These are phyloP conservation scores for Grosmannia serpens DNA, from an alignment of 2,329 filamentous ascomycete genomes.

Conservation along the genomic window DNA sequence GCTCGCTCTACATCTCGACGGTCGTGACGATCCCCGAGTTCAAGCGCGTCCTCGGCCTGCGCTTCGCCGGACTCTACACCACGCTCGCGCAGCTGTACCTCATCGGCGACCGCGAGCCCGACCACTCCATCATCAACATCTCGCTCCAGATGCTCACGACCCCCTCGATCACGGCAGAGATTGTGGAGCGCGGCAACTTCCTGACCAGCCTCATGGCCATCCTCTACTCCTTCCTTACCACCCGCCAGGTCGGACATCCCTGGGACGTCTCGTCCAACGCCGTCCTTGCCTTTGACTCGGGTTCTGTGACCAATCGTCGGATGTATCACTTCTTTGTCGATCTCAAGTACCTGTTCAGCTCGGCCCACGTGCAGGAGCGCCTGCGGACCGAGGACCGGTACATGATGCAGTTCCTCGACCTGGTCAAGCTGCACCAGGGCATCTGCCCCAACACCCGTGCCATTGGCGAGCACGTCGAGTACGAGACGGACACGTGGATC, in stretches of 20 bases:
- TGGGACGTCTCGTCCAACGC: constrained; percentile 78
- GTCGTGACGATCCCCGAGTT: constrained; percentile 93
- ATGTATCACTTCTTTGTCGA: constrained; percentile 98
- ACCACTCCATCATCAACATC: constrained; percentile 96
- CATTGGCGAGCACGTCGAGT: constrained; percentile 91
- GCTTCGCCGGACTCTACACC: constrained; percentile 93
- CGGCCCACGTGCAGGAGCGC: constrained; percentile 75
- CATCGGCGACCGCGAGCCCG: constrained; percentile 89
- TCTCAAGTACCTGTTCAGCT: constrained; percentile 80
- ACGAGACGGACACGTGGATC: constrained; percentile 97
- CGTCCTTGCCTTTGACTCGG: constrained; percentile 83
- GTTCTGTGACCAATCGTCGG: constrained; percentile 85
- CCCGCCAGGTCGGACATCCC: constrained; percentile 87
- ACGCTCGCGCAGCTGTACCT: constrained; percentile 88
- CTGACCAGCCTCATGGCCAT: constrained; percentile 92
- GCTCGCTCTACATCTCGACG: constrained; percentile 90
- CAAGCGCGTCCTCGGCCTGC: constrained; percentile 81
- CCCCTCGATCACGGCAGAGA: constrained; percentile 89
- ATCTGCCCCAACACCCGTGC: constrained; percentile 92
- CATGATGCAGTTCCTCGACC: constrained; percentile 83
- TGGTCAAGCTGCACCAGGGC: constrained; percentile 92
- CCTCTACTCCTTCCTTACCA: constrained; percentile 92
- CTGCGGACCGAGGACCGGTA: constrained; percentile 78
- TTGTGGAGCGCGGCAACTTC: constrained; percentile 91
- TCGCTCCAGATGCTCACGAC: constrained; percentile 95